Evolutionary conservation across 805 yeast species (phyloP).

Genomic region (Candida suzukii): DNA sequence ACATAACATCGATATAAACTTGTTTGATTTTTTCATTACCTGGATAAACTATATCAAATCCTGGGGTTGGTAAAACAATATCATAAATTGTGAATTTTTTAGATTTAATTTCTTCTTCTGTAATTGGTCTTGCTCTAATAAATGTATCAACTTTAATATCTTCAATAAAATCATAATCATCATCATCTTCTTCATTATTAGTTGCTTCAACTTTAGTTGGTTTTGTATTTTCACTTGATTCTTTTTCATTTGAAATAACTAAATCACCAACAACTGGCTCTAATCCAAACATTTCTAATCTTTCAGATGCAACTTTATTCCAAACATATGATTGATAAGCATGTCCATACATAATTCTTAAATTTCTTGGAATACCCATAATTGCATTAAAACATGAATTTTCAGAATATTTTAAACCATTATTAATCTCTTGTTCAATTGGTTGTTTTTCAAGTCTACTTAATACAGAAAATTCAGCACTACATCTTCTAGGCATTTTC

Average conservation of each 20-base stretch:
- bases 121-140: conserved; percentile 65
- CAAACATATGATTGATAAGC: conserved; percentile 96
- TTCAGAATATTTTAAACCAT: conserved; percentile 33
- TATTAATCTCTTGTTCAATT: conserved; percentile 34
- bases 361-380: conserved; percentile 84
- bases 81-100: conserved; percentile 66
- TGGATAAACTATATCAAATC: conserved; percentile 88
- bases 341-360: conserved; percentile 92
- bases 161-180: conserved; percentile 56
- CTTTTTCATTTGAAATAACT: conserved; percentile 35
- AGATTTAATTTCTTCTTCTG: conserved; percentile 59
- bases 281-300: conserved; percentile 67
- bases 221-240: conserved; percentile 2
- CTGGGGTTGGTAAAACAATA: conserved; percentile 94
- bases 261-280: conserved; percentile 76
- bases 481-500: conserved; percentile 80
- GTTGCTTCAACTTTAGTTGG: background rate
- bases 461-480: conserved; percentile 76
- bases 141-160: conserved; percentile 55
- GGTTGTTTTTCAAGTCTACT: conserved; percentile 48
- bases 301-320: conserved; percentile 78
- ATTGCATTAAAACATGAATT: conserved; percentile 71
- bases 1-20: conserved; percentile 68
- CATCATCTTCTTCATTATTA: conserved; percentile 20
- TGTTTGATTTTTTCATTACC: conserved; percentile 50